These are phyloP conservation scores for Sclerotinia nivalis DNA, from an alignment of 2,329 filamentous ascomycete genomes.

Conservation along the genomic window DNA sequence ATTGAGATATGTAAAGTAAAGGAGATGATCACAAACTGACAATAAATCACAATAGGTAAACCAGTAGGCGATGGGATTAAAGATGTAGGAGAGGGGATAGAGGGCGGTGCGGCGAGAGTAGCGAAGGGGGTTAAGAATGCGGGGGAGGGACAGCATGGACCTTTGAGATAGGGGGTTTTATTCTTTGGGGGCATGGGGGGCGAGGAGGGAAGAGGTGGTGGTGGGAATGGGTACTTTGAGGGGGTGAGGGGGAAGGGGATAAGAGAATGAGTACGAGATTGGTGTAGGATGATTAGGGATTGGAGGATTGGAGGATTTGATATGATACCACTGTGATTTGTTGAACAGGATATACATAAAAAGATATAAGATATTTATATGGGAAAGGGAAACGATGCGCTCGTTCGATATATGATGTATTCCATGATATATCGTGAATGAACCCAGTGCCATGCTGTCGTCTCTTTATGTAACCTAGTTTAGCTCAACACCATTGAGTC, in stretches of 20 bases:
- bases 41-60: constrained; percentile 23
- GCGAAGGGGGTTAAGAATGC: constrained; percentile 34
- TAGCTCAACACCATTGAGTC: not conserved
- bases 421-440: not conserved
- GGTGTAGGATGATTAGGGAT: not conserved
- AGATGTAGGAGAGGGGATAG: constrained; percentile 32
- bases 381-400: no score
- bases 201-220: not conserved
- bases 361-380: not conserved
- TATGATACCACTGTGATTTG: not conserved
- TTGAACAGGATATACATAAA: not conserved
- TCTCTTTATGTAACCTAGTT: not conserved
- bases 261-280: no score
- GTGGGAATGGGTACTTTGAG: not conserved
- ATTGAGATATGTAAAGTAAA: not conserved
- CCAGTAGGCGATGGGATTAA: constrained; percentile 35
- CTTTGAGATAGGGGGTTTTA: constrained; percentile 11
- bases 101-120: constrained; percentile 32
- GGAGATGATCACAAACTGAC: not conserved
- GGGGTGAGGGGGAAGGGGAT: no score
- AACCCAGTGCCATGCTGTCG: not conserved
- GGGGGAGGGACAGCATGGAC: constrained; percentile 31
- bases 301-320: not conserved
- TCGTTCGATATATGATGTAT: not conserved
- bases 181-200: no score